Percentiles rank a stretch among this genome's conserved stretches.
phyloP scores from a whole-genome alignment of 192 early-diverging fungal species.

The Gryganskiella cystojenkinii region DNA sequence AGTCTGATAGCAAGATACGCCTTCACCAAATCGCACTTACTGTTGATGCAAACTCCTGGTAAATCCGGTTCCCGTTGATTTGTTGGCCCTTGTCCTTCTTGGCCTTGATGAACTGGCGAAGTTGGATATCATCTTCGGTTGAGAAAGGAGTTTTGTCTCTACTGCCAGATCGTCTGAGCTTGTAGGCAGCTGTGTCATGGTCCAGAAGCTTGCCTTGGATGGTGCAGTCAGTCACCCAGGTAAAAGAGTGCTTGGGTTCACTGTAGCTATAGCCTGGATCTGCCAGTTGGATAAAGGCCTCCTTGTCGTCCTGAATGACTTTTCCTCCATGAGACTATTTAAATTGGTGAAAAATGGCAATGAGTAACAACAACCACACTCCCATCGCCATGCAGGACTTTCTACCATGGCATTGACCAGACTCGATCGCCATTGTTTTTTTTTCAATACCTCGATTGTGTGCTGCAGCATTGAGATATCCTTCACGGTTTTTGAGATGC shows the following conservation, averaged over 20 bases:
- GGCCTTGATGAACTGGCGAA: constrained; percentile 4
- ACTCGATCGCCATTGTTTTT: too few species aligned
- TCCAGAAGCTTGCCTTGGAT: not conserved
- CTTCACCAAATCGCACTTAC: too few species aligned
- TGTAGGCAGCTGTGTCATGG: constrained; percentile 5
- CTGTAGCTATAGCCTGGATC: constrained; percentile 12
- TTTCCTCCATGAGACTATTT: constrained; percentile 21
- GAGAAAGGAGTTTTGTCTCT: not conserved
- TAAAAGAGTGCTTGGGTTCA: constrained; percentile 14
- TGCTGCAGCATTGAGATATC: not conserved
- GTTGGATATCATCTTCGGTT: constrained; percentile 6
- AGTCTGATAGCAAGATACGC: not conserved
- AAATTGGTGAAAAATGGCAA: not conserved
- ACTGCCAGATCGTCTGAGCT: not conserved
- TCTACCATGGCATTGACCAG: too few species aligned
- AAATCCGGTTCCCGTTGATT: constrained; percentile 24
- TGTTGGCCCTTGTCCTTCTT: not conserved
- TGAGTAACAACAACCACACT: too few species aligned
- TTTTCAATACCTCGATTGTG: constrained; percentile 12
- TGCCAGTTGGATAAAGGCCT: constrained; percentile 15
- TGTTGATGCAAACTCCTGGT: constrained; percentile 13
- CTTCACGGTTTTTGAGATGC: constrained; percentile 13
- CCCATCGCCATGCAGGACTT: too few species aligned
- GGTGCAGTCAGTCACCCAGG: constrained; percentile 28
- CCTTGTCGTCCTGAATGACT: not conserved